phyloP scores from a whole-genome alignment of 305 asterid genomes.

The Fraxinus dipetala region DNA sequence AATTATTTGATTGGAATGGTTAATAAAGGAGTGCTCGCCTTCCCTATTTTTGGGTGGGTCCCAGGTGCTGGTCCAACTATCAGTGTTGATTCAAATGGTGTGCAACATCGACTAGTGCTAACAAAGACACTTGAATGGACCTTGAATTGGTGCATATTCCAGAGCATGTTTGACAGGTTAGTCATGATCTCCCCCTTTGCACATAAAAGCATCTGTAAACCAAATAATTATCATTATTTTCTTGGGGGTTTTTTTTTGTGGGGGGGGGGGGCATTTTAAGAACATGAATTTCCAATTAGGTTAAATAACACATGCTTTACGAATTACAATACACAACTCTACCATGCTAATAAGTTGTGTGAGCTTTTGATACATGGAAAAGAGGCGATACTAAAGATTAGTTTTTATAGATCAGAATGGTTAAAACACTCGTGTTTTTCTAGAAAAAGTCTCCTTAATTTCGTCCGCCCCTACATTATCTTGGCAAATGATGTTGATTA shows the following conservation, averaged over 20 bases:
- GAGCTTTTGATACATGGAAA: not conserved
- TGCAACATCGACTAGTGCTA: slow-evolving; percentile 51
- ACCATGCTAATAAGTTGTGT: not conserved
- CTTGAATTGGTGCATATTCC: slow-evolving; percentile 89
- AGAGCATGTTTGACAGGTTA: slow-evolving; percentile 96
- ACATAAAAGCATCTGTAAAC: not conserved
- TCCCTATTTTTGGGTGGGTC: slow-evolving; percentile 79
- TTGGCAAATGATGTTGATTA: not conserved
- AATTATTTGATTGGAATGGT: slow-evolving; percentile 98
- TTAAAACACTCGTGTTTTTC: not conserved
- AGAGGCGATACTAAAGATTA: not conserved
- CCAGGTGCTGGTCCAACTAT: slow-evolving; percentile 73
- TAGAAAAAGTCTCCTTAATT: not conserved
- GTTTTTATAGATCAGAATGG: not conserved
- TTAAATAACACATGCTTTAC: not conserved
- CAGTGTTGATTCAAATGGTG: slow-evolving; percentile 48
- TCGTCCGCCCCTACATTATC: not conserved
- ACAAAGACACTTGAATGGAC: slow-evolving; percentile 96
- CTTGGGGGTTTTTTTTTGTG: not conserved
- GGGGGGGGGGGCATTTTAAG: not conserved
- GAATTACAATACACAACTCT: not conserved
- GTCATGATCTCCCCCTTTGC: not conserved
- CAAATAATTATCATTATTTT: not conserved
- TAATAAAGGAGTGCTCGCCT: slow-evolving; percentile 88
- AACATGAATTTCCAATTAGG: not conserved